Evolutionary conservation across 768 basidiomycete species (phyloP), one percentile per base, ranked within the genome.

Genomic region (Podaxis mareebaensis): DNA sequence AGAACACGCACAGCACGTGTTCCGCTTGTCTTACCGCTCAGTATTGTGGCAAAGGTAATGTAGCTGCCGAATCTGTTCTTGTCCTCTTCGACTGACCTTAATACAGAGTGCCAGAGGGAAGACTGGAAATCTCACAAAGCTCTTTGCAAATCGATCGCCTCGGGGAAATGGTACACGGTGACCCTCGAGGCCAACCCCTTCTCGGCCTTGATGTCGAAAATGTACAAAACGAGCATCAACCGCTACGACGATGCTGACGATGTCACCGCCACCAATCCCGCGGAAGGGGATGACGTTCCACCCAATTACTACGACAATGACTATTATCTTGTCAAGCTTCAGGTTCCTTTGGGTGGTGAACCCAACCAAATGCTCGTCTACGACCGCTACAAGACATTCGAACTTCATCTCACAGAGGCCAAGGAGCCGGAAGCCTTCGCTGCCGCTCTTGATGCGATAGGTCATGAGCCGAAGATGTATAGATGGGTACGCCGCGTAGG

Each of bases 101-200:
- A 46, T 52, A 13, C 46, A 79, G 80, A 75, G 49, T 81, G 81
- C 55, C 81, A 82, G 65, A 72, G 61, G n/a, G 68, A 64, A 26
- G 78, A 82, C 65, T 83, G 81, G 81, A 71, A 72, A 36, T 64
- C 69, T 8, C 81, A 82, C 68, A 80, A 78, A 68, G 53, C 59
- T 0, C 59, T 69, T 0, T 83, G 81, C 65, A 72, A 67, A 13
- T 72, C 79, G 2, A 72, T 83, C 48, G 73, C 75, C 64, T 76
- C 76, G 33, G 80, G 77, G 1, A 74, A 73, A 6, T 83, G 81
- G 81, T 67, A 66, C 51, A 72, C 69, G 6, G 60, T 78, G 28
- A 68, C 64, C 3, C 71, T 77, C 46, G 63, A 68, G 58, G 60
- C 38, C 13, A 63, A 65, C 40, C 63, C 68, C 10, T 56, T 55